Evolutionary conservation across 768 basidiomycete genomes (phyloP).

Genomic region (Glaciozyma antarctica): DNA sequence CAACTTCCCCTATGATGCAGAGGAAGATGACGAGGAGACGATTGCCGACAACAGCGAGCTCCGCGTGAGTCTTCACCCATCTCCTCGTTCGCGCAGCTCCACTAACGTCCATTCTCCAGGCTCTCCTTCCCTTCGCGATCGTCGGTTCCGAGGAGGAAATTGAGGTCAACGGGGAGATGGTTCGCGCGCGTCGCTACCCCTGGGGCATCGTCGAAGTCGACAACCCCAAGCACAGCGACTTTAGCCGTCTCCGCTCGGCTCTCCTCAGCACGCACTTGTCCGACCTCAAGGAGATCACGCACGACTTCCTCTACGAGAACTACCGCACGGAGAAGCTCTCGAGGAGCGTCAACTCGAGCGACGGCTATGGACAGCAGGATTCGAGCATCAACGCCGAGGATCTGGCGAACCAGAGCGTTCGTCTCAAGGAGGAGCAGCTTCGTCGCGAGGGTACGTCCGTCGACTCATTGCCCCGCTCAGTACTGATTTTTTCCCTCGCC

Average conservation of each 20-base stretch:
- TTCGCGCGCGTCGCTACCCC: constrained; percentile 90
- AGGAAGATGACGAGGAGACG: constrained; percentile 98
- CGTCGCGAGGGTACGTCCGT: constrained; percentile 53
- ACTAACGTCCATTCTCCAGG: constrained; percentile 43
- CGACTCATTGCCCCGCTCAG: constrained; percentile 54
- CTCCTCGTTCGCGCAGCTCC: neutral
- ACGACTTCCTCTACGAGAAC: constrained; percentile 64
- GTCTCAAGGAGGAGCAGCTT: constrained; percentile 97
- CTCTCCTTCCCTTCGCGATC: constrained; percentile 89
- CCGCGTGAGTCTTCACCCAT: constrained; percentile 48
- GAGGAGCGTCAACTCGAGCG: constrained; percentile 53
- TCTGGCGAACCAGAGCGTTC: constrained; percentile 88
- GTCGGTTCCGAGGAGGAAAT: constrained; percentile 97
- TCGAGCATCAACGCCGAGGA: constrained; percentile 70
- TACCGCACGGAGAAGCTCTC: constrained; percentile 97
- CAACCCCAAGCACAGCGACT: constrained; percentile 99
- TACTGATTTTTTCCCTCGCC: constrained; percentile 6
- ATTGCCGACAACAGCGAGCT: constrained; percentile 95
- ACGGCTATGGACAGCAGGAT: neutral
- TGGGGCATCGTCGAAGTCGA: constrained; percentile 99
- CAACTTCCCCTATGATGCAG: constrained; percentile 98
- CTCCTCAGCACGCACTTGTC: constrained; percentile 87
- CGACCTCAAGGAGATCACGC: constrained; percentile 62
- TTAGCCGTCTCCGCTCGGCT: constrained; percentile 81
- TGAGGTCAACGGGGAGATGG: constrained; percentile 71